Evolutionary conservation across 2,329 filamentous ascomycete genomes (phyloP).

Genomic region (Penicillium psychrosexuale): DNA sequence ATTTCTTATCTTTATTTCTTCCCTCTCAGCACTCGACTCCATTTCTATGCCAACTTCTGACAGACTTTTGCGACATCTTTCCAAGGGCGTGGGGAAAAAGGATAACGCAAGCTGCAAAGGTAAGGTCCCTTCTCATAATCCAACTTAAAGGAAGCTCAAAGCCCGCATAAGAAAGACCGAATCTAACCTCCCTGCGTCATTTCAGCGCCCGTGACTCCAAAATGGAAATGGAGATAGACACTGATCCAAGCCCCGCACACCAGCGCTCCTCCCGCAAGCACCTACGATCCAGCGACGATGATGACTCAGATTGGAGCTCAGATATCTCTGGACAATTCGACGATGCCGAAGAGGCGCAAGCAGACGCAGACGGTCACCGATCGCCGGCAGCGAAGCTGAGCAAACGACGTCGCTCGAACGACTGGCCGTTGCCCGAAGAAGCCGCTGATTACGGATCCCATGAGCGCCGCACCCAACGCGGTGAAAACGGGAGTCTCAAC

Average conservation of each 20-base stretch:
- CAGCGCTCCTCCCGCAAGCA: conserved; percentile 32
- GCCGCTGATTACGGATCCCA: conserved; percentile 18
- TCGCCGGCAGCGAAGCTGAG: conserved; percentile 31
- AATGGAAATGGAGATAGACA: conserved; percentile 10
- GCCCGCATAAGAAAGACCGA: conserved; percentile 6
- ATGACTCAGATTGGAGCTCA: conserved; percentile 28
- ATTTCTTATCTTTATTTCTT: neutral
- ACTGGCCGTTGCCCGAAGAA: conserved; percentile 43
- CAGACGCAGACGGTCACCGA: conserved; percentile 20
- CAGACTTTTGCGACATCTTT: conserved; percentile 1
- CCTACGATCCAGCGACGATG: conserved; percentile 22
- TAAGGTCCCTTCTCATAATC: conserved; percentile 13
- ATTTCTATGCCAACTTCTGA: conserved; percentile 7
- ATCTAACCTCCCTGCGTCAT: conserved; percentile 12
- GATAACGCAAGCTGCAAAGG: conserved; percentile 12
- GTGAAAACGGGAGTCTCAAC: conserved; percentile 4
- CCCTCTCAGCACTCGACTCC: neutral
- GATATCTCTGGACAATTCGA: conserved; percentile 37
- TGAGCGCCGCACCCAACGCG: conserved; percentile 10
- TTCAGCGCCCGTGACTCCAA: conserved; percentile 8
- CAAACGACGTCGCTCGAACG: conserved; percentile 45
- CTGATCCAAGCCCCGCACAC: conserved; percentile 15
- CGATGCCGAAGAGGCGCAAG: conserved; percentile 33
- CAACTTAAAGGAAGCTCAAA: conserved; percentile 1
- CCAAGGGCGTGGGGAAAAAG: conserved; percentile 15